A percentile compares a stretch with the other conserved stretches of the same genome.
phyloP scores from a whole-genome alignment of 2,329 filamentous ascomycete species.

The Alternaria consortialis region DNA sequence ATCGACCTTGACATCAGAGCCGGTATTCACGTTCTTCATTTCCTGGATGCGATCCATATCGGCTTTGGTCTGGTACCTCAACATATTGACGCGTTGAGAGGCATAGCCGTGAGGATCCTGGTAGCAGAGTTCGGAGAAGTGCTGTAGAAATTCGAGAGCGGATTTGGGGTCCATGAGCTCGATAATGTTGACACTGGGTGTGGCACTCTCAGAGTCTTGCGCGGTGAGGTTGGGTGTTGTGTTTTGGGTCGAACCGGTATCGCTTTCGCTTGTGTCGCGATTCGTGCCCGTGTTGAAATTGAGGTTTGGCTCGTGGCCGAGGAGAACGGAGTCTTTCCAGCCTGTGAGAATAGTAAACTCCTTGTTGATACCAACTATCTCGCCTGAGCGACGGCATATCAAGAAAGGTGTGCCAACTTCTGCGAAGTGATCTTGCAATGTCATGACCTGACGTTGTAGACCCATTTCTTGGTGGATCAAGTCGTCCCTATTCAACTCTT shows the following conservation, averaged over 20 bases:
- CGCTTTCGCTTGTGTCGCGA: constrained; percentile 47
- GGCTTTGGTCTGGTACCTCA: constrained; percentile 77
- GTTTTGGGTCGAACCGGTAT: constrained; percentile 48
- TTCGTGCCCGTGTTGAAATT: constrained; percentile 80
- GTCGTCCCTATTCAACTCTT: constrained; percentile 86
- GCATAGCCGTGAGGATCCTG: constrained; percentile 88
- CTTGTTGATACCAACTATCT: constrained; percentile 94
- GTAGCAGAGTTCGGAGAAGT: constrained; percentile 92
- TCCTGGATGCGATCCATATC: constrained; percentile 45
- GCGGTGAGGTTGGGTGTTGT: constrained; percentile 57
- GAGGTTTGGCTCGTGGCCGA: constrained; percentile 86
- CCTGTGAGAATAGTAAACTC: constrained; percentile 96
- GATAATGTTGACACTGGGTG: constrained; percentile 86
- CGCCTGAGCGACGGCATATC: constrained; percentile 89
- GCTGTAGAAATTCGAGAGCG: constrained; percentile 93
- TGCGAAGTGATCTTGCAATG: constrained; percentile 91
- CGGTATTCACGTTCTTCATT: constrained; percentile 24
- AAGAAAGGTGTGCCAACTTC: constrained; percentile 90
- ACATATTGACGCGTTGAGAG: constrained; percentile 81
- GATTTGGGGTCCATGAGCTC: constrained; percentile 94
- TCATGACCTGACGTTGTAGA: constrained; percentile 89
- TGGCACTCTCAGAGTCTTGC: constrained; percentile 49
- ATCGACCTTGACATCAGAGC: constrained; percentile 36
- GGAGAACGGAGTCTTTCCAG: constrained; percentile 88
- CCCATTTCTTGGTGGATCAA: constrained; percentile 98